Conservation (phyloP, 23 red algal species). For the Gracilaria gracilis region DNA sequence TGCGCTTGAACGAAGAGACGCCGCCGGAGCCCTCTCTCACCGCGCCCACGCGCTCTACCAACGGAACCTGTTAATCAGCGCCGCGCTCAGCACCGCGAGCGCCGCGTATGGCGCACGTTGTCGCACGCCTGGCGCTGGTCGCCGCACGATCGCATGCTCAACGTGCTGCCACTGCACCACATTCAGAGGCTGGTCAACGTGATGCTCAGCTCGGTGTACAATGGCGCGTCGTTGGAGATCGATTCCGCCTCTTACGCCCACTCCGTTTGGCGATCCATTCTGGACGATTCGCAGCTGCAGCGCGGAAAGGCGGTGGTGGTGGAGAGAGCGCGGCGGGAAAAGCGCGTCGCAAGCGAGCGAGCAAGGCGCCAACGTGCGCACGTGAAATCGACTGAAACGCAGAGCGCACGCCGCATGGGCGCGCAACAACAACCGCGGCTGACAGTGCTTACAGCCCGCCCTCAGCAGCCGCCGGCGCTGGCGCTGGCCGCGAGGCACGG, state of each 20-base stretch:
- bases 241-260: too few relatives aligned
- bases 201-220: too few relatives aligned
- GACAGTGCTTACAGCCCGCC: conserved; percentile 16
- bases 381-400: conserved; percentile 16
- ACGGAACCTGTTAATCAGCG: too few relatives aligned
- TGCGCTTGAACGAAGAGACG: too few relatives aligned
- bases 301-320: not conserved
- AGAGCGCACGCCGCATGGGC: not conserved
- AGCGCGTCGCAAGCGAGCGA: not conserved
- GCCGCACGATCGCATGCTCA: conserved; percentile 70
- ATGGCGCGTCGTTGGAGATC: too few relatives aligned
- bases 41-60: too few relatives aligned
- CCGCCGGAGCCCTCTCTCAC: too few relatives aligned
- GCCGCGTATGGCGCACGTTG: conserved; percentile 49
- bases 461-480: not conserved
- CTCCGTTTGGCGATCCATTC: too few relatives aligned
- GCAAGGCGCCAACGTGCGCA: conserved; percentile 2
- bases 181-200: conserved; percentile 87
- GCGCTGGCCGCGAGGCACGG: too few relatives aligned
- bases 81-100: too few relatives aligned
- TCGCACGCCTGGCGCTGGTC: conserved; percentile 59
- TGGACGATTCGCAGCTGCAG: too few relatives aligned
- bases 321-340: not conserved
- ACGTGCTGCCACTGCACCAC: conserved; percentile 91
- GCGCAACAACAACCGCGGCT: not conserved